These are phyloP conservation scores for Dothiorella sarmentorum DNA, from an alignment of 2,329 filamentous ascomycete species.

Conservation along the genomic window DNA sequence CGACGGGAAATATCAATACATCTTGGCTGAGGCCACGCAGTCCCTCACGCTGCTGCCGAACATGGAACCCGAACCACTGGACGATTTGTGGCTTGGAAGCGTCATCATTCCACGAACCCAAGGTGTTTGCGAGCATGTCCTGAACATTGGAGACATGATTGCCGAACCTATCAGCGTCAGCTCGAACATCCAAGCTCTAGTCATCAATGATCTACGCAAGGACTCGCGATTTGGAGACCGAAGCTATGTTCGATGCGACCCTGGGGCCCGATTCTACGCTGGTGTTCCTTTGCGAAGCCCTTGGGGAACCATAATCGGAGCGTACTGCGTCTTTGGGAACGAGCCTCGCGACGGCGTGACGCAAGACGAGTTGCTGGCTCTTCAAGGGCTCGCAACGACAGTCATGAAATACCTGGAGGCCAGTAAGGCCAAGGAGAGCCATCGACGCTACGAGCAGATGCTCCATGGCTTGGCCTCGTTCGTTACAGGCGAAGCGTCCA, in stretches of 20 bases:
- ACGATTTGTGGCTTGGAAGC: slow-evolving; percentile 34
- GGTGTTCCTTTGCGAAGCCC: slow-evolving; percentile 28
- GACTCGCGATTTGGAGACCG: not conserved
- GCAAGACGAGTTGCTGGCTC: slow-evolving; percentile 25
- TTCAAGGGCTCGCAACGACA: slow-evolving; percentile 31
- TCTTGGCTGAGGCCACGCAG: slow-evolving; percentile 35
- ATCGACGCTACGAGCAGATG: slow-evolving; percentile 30
- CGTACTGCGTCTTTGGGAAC: slow-evolving; percentile 28
- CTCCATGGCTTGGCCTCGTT: slow-evolving; percentile 33
- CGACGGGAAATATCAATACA: slow-evolving; percentile 36
- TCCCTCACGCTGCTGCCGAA: slow-evolving; percentile 30
- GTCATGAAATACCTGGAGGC: slow-evolving; percentile 27
- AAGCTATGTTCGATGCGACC: not conserved
- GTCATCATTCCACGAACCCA: slow-evolving; percentile 32
- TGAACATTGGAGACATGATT: not conserved
- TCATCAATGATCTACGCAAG: slow-evolving; percentile 9
- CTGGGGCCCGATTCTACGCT: slow-evolving; percentile 30
- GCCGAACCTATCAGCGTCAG: not conserved
- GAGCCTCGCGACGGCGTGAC: slow-evolving; percentile 23
- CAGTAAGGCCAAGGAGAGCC: slow-evolving; percentile 20
- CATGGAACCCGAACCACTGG: slow-evolving; percentile 27
- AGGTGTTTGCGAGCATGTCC: slow-evolving; percentile 30
- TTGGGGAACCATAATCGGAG: slow-evolving; percentile 27
- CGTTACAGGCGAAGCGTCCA: slow-evolving; percentile 20
- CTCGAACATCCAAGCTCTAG: not conserved